Evolutionary conservation across 805 yeast genomes (phyloP), one percentile per base, ranked within the genome.

Genomic region (Metschnikowia colocasiae): DNA sequence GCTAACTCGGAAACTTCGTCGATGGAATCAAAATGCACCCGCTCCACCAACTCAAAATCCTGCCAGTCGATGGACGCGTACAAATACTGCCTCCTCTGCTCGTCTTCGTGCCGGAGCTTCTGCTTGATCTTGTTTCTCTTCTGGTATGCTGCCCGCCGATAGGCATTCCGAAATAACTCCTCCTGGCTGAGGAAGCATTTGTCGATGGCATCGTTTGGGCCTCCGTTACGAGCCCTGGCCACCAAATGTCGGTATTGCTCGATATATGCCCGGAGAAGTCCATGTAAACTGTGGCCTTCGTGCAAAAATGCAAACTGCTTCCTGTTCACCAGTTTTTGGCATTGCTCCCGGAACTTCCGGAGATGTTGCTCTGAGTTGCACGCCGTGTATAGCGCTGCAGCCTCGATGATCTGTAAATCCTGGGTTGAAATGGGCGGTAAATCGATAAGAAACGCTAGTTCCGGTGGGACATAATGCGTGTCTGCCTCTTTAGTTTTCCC

Each of bases 41-140:
- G 80, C 42, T 82, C 88, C 6, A 87, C 84, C 15, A 87, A 72
- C 2, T 75, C 72, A 59, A 91, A 92, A 52, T 86, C 87, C 47
- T 83, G 82, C 99, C 99, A 92, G 65, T 91, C 90, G 19, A 89
- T 82, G 8, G 85, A 78, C 0, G 91, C 88, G 65, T 76, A 87
- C 35, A 78, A 82, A 4, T 80, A 54, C 47, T 64, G 67, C 19
- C 39, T 19, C 16, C 39, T 26, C 16, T 39, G 49, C 9, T 31
- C 23, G 23, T 58, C 53, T 48, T 74, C 74, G 33, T 78, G 74
- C 38, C 62, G 54, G 38, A 60, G 63, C 43, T 45, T 62, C 51
- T 50, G 67, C 64, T 55, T 73, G 6, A 67, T 67, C 45, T 69
- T 69, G 39, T 68, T 63, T 5, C 59, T 59, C 44, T 74, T 70